A percentile compares a stretch with the other conserved stretches of the same genome.
phyloP scores from a whole-genome alignment of 768 basidiomycete species.

The Suillus luteus region DNA sequence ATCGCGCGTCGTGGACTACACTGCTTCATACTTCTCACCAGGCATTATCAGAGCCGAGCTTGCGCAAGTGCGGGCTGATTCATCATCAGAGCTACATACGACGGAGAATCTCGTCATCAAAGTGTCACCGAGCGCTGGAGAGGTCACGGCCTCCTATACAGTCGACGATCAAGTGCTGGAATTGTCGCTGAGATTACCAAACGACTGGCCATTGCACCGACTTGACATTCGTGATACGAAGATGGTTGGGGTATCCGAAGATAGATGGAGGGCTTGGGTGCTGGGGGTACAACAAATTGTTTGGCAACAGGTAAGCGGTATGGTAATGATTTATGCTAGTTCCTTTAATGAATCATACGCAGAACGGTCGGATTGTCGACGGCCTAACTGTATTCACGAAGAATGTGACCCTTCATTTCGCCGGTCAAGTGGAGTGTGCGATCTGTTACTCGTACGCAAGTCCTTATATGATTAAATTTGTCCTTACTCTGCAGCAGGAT shows the following conservation, averaged over 20 bases:
- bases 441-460: conserved; percentile 86
- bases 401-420: conserved; percentile 91
- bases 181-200: conserved; percentile 81
- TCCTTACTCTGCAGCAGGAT: conserved; percentile 51
- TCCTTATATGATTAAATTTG: background rate
- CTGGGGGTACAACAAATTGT: conserved; percentile 90
- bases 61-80: conserved; percentile 62
- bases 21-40: conserved; percentile 84
- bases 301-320: conserved; percentile 71
- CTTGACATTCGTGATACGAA: conserved; percentile 88
- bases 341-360: background rate
- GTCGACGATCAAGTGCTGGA: conserved; percentile 96
- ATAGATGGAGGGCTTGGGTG: conserved; percentile 92
- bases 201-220: conserved; percentile 86
- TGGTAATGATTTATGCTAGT: background rate
- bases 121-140: conserved; percentile 69
- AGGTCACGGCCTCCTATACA: conserved; percentile 80
- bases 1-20: conserved; percentile 74
- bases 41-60: conserved; percentile 84
- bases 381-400: conserved; percentile 89
- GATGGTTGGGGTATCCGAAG: conserved; percentile 85
- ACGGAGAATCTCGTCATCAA: conserved; percentile 84
- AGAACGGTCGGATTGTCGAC: conserved; percentile 92
- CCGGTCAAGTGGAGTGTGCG: conserved; percentile 94
- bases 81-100: conserved; percentile 49